Evolutionary conservation across 23 red algal species (phyloP), one percentile per base, ranked within the genome.

Genomic region (Cyanidioschyzon merolae): DNA sequence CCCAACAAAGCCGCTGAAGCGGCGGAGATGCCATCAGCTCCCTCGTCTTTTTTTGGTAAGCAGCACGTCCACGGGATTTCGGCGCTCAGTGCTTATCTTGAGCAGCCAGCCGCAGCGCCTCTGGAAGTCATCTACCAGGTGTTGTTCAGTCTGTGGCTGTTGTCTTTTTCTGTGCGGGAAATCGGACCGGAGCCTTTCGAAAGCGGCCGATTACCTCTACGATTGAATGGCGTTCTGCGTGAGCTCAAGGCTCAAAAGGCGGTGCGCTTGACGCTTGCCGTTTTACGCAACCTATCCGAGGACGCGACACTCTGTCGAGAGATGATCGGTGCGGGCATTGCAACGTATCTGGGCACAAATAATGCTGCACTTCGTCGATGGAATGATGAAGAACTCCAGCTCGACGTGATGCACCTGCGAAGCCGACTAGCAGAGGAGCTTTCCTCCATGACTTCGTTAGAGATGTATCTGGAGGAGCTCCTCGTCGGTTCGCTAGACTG

Each of bases 311-410:
- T 96, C 31, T 71, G 86, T 37, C 80, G 88, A n/a, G 92, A 96
- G 76, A 88, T 96, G 85, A 79, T 96, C 30, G 92, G 92, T 41
- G 92, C 92, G 7, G 92, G 92, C 37, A 76, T 96, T 26, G 84
- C 90, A 38, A 74, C 59, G 2, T 74, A 77, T 0, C 57, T 96
- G 21, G 79, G 75, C 25, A 35, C 29, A 7, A 32, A 32, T 27
- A 77, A 80, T n/a, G 76, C 86, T 38, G 77, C 63, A 57, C 57
- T 88, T 31, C 77, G 88, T 17, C 41, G 85, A 58, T 96, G 82
- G 87, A 74, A 59, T 54, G 92, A 96, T 57, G 83, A 87, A 41
- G 92, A 96, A 37, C 79, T 96, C 39, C 84, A 80, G 30, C 58
- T 84, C 2, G 92, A 96, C 75, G 37, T 96, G 15, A 31, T 74